phyloP scores from a whole-genome alignment of 2,329 filamentous ascomycete species.

The Penicillium sp. region DNA sequence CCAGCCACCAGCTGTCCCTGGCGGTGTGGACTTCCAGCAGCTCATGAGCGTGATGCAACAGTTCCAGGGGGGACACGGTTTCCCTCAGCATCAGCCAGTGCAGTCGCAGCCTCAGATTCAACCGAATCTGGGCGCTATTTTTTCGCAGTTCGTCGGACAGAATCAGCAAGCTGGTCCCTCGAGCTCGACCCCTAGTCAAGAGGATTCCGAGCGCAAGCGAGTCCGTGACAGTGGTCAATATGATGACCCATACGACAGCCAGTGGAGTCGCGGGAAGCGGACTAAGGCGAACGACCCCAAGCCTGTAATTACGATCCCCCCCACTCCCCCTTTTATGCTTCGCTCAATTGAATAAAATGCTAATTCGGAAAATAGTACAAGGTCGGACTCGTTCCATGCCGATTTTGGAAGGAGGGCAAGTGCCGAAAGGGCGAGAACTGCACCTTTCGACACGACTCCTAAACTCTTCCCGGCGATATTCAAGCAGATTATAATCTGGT shows the following conservation, averaged over 20 bases:
- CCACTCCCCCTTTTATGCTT: background rate
- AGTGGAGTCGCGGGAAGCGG: conserved; percentile 41
- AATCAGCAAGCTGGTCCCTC: conserved; percentile 26
- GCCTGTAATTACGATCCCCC: conserved; percentile 34
- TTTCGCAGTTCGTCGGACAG: conserved; percentile 37
- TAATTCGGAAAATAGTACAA: conserved; percentile 39
- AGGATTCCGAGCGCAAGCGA: conserved; percentile 49
- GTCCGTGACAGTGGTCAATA: conserved; percentile 40
- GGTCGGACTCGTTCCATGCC: conserved; percentile 52
- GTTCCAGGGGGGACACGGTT: conserved; percentile 36
- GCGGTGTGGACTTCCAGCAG: conserved; percentile 43
- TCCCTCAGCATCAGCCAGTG: conserved; percentile 32
- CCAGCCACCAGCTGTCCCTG: conserved; percentile 28
- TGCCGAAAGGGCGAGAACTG: conserved; percentile 58
- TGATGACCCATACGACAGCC: conserved; percentile 39
- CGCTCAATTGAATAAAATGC: background rate
- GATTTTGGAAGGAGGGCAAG: conserved; percentile 58
- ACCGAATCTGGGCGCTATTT: conserved; percentile 42
- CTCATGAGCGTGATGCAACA: conserved; percentile 48
- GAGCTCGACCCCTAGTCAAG: conserved; percentile 33
- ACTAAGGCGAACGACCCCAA: conserved; percentile 40
- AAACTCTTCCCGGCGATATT: conserved; percentile 12
- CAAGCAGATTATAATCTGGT: background rate
- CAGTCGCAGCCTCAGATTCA: conserved; percentile 32
- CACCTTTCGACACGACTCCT: conserved; percentile 54